Evolutionary conservation across 371 early-diverging fungal genomes (phyloP).

Genomic region (Lichtheimia ornata): DNA sequence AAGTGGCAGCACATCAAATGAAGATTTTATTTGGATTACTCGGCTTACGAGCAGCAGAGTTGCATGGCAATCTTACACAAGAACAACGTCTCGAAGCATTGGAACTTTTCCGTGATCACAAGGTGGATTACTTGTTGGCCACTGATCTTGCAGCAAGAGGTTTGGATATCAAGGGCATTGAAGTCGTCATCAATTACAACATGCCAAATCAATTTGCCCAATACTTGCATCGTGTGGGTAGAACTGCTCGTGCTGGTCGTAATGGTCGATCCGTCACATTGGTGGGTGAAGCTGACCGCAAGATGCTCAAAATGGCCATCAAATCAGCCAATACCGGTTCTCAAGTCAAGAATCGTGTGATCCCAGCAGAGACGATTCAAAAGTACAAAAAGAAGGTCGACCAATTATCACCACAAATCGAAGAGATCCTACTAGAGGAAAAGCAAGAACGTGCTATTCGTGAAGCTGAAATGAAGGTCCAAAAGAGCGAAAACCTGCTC

Average conservation of each 20-base stretch:
- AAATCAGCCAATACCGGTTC: conserved; percentile 72
- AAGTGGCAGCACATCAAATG: conserved; percentile 95
- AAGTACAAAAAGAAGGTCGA: conserved; percentile 76
- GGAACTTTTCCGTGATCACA: conserved; percentile 86
- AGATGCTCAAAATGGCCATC: conserved; percentile 91
- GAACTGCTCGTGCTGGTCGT: conserved; percentile 97
- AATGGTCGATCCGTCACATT: conserved; percentile 87
- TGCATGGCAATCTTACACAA: conserved; percentile 98
- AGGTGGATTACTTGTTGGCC: conserved; percentile 90
- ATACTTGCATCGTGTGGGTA: conserved; percentile 99
- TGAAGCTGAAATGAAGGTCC: conserved; percentile 89
- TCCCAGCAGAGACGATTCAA: conserved; percentile 74
- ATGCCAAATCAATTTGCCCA: conserved; percentile 96
- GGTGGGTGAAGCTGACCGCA: conserved; percentile 91
- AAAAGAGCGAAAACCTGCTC: conserved; percentile 84
- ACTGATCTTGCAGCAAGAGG: conserved; percentile 99
- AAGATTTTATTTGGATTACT: conserved; percentile 92
- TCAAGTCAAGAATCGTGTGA: conserved; percentile 85
- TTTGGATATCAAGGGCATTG: conserved; percentile 98
- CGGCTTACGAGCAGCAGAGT: conserved; percentile 91
- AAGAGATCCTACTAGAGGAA: conserved; percentile 83
- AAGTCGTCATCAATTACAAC: conserved; percentile 98
- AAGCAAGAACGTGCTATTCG: conserved; percentile 73
- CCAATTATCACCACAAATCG: conserved; percentile 64
- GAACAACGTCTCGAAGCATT: conserved; percentile 91